Percentiles rank a stretch among this genome's conserved stretches.
These are phyloP conservation scores for Chlamydomonas eustigma DNA, from an alignment of 139 green algal genomes.

Conservation along the genomic window DNA sequence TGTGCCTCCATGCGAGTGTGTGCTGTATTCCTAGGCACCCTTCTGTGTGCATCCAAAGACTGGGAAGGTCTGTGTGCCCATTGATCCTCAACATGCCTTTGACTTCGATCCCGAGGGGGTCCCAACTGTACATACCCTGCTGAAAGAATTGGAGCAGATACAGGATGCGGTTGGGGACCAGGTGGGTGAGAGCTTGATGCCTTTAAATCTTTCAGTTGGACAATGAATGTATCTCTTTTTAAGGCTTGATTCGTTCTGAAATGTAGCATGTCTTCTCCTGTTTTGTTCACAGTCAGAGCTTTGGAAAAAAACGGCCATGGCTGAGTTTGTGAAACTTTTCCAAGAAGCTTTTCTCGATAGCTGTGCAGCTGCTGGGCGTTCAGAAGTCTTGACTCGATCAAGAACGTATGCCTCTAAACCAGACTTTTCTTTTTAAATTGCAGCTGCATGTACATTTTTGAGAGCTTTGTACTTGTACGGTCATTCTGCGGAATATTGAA, in stretches of 20 bases:
- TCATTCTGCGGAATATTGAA: no score
- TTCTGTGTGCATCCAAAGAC: conserved; percentile 99
- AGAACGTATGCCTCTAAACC: no score
- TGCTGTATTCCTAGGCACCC: conserved; percentile 53
- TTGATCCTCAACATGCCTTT: conserved; percentile 68
- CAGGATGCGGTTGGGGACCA: not conserved
- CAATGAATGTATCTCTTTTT: no score
- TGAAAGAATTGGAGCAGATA: conserved; percentile 22
- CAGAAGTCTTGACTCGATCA: conserved; percentile 3
- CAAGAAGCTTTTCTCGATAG: not conserved
- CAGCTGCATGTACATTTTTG: not conserved
- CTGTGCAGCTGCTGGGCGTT: not conserved
- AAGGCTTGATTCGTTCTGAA: no score
- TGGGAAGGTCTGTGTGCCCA: conserved; percentile 93
- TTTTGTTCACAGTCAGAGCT: not conserved
- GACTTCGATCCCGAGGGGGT: conserved; percentile 87
- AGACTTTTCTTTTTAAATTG: not conserved
- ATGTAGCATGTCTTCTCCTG: not conserved
- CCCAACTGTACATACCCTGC: conserved; percentile 58
- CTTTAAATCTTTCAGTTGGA: no score
- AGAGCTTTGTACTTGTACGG: no score
- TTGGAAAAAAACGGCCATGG: conserved; percentile 8
- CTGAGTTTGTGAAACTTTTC: conserved; percentile 8
- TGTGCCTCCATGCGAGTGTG: no score
- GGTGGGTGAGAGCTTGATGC: not conserved